phyloP scores from a whole-genome alignment of 768 basidiomycete genomes.

The Filobasidium wieringae region DNA sequence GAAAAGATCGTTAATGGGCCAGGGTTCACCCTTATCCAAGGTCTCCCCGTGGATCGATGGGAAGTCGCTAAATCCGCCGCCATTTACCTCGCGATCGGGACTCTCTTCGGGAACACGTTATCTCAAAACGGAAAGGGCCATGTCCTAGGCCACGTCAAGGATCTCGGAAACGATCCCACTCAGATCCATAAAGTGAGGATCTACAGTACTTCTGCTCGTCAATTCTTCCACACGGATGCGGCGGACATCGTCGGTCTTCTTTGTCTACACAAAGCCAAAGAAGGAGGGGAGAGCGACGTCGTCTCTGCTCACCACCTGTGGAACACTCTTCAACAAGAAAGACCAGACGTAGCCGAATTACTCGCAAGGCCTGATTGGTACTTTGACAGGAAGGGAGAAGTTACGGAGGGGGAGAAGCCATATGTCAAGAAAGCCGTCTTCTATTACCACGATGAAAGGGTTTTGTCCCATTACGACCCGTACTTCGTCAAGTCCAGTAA shows the following conservation, averaged over 20 bases:
- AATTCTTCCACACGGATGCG: conserved; percentile 35
- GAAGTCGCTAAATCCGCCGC: conserved; percentile 26
- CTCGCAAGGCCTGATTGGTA: conserved; percentile 33
- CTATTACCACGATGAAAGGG: conserved; percentile 24
- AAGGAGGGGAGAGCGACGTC: conserved; percentile 36
- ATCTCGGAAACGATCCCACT: conserved; percentile 36
- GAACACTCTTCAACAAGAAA: conserved; percentile 31
- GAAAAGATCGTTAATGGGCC: conserved; percentile 29
- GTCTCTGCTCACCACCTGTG: conserved; percentile 33
- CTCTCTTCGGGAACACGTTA: conserved; percentile 28
- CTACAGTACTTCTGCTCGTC: conserved; percentile 29
- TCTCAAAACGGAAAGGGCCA: conserved; percentile 35
- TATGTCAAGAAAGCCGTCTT: conserved; percentile 24
- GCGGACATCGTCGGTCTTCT: conserved; percentile 37
- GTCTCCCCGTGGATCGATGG: conserved; percentile 31
- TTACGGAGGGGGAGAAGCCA: conserved; percentile 27
- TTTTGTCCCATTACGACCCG: conserved; percentile 27
- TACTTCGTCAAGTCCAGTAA: conserved; percentile 27
- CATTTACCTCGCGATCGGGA: conserved; percentile 32
- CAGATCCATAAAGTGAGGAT: conserved; percentile 30
- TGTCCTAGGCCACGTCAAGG: conserved; percentile 38
- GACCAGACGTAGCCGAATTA: conserved; percentile 31
- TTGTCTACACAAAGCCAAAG: conserved; percentile 32
- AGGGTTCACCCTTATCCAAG: conserved; percentile 37
- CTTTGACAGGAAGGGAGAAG: conserved; percentile 38